These are phyloP conservation scores for Saccharomycopsis oosterbeekiorum DNA, from an alignment of 805 yeast genomes.

Conservation along the genomic window DNA sequence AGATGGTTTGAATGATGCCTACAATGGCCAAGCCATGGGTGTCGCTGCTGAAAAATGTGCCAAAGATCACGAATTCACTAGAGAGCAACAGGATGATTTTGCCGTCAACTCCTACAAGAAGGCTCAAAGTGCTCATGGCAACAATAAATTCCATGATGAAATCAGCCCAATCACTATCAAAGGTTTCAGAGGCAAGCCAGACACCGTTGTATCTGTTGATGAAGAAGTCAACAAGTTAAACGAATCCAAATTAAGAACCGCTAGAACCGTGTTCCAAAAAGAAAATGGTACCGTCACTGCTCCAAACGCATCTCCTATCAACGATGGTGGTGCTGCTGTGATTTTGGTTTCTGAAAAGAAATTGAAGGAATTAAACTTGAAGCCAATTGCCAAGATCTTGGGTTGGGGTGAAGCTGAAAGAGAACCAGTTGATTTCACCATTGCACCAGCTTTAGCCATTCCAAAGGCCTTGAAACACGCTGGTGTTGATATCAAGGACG, in stretches of 20 bases:
- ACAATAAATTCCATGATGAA: conserved; percentile 75
- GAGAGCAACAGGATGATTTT: conserved; percentile 84
- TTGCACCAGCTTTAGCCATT: conserved; percentile 90
- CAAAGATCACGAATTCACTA: conserved; percentile 58
- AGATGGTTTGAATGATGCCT: conserved; percentile 92
- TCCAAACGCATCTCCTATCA: conserved; percentile 91
- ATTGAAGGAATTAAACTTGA: conserved; percentile 75
- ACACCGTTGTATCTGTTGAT: conserved; percentile 57
- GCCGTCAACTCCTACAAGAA: conserved; percentile 80
- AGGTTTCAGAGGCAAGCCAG: conserved; percentile 89
- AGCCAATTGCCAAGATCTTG: conserved; percentile 77
- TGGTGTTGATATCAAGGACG: conserved; percentile 45
- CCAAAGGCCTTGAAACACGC: conserved; percentile 95
- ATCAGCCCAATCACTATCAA: conserved; percentile 82
- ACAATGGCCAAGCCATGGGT: conserved; percentile 87
- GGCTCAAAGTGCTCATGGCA: conserved; percentile 71
- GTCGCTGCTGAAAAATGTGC: conserved; percentile 97
- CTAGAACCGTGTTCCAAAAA: conserved; percentile 90
- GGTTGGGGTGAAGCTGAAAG: conserved; percentile 99
- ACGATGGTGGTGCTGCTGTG: conserved; percentile 97
- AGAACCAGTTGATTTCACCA: conserved; percentile 88
- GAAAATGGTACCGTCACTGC: conserved; percentile 96
- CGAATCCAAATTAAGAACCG: conserved; percentile 64
- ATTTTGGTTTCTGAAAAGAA: conserved; percentile 77
- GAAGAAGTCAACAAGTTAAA: conserved; percentile 78